A percentile compares a stretch with the other conserved stretches of the same genome.
Evolutionary conservation across 2,329 filamentous ascomycete genomes (phyloP).

Genomic region (Penicillium crustosum): DNA sequence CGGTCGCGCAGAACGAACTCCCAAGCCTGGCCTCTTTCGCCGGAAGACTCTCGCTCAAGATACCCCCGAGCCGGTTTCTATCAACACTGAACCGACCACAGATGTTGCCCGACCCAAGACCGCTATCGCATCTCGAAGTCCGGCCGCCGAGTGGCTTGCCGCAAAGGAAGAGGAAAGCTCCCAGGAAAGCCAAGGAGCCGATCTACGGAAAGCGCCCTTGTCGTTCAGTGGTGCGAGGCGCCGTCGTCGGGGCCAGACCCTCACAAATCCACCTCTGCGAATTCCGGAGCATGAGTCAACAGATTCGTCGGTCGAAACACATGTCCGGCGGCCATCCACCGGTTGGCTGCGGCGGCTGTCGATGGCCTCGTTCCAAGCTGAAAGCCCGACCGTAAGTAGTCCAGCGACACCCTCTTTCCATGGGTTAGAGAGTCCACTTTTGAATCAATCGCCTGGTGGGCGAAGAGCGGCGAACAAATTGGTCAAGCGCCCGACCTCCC

Average conservation of each 20-base stretch:
- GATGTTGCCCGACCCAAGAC: slow-evolving; percentile 21
- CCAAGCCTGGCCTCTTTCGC: slow-evolving; percentile 31
- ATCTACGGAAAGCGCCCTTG: slow-evolving; percentile 26
- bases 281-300: slow-evolving; percentile 28
- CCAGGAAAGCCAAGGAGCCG: slow-evolving; percentile 13
- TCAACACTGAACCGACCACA: slow-evolving; percentile 13
- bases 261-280: slow-evolving; percentile 33
- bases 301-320: slow-evolving; percentile 15
- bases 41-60: slow-evolving; percentile 29
- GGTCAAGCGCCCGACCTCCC: slow-evolving; percentile 61
- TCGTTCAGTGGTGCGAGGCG: slow-evolving; percentile 32
- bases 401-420: slow-evolving; percentile 55
- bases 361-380: slow-evolving; percentile 49
- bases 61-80: slow-evolving; percentile 18
- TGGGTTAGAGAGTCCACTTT: slow-evolving; percentile 54
- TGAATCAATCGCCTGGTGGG: slow-evolving; percentile 34
- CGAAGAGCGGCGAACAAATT: slow-evolving; percentile 56
- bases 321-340: slow-evolving; percentile 43
- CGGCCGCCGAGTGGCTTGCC: slow-evolving; percentile 16
- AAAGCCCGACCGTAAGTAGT: slow-evolving; percentile 49
- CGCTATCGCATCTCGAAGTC: slow-evolving; percentile 19
- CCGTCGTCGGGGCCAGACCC: slow-evolving; percentile 40
- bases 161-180: slow-evolving; percentile 17
- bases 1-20: slow-evolving; percentile 50
- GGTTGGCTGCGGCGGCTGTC: slow-evolving; percentile 61